phyloP scores from a whole-genome alignment of 2,329 filamentous ascomycete species.

The Fusarium sp. region DNA sequence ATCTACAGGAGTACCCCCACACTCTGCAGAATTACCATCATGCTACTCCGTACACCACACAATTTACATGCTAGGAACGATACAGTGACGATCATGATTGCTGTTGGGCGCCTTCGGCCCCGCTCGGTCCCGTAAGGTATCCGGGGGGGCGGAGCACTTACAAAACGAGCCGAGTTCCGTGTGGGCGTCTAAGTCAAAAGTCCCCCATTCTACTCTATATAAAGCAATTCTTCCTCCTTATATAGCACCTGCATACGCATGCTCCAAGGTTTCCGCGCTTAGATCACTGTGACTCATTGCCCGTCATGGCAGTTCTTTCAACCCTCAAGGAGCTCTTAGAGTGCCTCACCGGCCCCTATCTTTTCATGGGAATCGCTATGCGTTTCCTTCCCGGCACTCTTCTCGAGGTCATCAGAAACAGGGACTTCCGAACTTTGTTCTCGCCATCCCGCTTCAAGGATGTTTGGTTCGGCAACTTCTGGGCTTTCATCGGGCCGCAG shows the following conservation, averaged over 20 bases:
- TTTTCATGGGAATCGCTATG: constrained; percentile 61
- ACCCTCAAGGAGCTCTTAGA: constrained; percentile 41
- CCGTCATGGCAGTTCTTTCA: constrained; percentile 40
- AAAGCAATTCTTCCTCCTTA: neutral
- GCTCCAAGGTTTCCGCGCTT: neutral
- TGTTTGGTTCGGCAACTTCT: constrained; percentile 70
- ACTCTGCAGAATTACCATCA: neutral
- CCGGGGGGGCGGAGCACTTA: constrained; percentile 26
- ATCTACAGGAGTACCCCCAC: neutral
- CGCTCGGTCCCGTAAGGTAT: constrained; percentile 15
- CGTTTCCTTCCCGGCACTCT: constrained; percentile 63
- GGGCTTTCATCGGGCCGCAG: constrained; percentile 62
- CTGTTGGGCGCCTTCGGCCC: constrained; percentile 8
- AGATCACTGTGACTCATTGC: neutral
- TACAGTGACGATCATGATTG: neutral
- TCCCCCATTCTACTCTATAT: constrained; percentile 4
- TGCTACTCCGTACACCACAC: neutral
- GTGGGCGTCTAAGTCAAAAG: constrained; percentile 1
- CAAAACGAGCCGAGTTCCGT: constrained; percentile 28
- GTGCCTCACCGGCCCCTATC: constrained; percentile 58
- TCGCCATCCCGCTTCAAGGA: constrained; percentile 54
- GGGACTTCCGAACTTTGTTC: constrained; percentile 51
- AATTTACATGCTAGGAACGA: neutral
- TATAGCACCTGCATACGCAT: neutral
- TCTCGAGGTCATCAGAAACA: constrained; percentile 49